A percentile compares a stretch with the other conserved stretches of the same genome.
Evolutionary conservation across 1,284 basidiomycete species (phyloP).

Genomic region (Chondrostereum purpureum): DNA sequence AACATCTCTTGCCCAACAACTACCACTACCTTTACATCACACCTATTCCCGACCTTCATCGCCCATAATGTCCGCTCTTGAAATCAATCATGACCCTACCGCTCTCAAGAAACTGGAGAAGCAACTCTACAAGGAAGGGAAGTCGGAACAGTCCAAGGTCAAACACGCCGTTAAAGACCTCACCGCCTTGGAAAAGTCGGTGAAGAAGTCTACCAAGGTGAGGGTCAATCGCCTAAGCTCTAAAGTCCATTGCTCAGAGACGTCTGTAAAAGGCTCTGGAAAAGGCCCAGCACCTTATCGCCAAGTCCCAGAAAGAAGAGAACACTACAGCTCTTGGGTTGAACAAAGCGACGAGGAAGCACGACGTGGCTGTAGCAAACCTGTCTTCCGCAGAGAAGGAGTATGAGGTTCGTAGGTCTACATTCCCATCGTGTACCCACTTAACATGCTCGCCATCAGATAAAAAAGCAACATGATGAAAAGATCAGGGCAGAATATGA

Average conservation of each 20-base stretch:
- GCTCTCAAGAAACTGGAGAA: slow-evolving; percentile 7
- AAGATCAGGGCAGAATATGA: background rate
- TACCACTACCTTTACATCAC: too few relatives aligned
- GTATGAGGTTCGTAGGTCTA: background rate
- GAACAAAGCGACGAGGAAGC: background rate
- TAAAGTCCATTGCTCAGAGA: too few relatives aligned
- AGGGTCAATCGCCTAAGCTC: too few relatives aligned
- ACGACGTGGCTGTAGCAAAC: slow-evolving; percentile 1
- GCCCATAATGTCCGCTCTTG: background rate
- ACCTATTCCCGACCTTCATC: background rate
- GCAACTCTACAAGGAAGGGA: background rate
- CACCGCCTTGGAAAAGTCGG: slow-evolving; percentile 1
- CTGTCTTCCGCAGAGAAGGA: background rate
- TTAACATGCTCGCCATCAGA: too few relatives aligned
- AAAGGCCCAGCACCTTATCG: background rate
- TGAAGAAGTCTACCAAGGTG: slow-evolving; percentile 4
- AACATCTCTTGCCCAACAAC: too few relatives aligned
- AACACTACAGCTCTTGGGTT: background rate
- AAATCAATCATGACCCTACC: background rate
- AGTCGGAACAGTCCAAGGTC: background rate
- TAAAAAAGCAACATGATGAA: background rate
- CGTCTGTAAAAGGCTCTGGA: background rate
- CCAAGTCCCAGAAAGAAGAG: slow-evolving; percentile 1
- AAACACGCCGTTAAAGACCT: slow-evolving; percentile 5
- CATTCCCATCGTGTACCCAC: too few relatives aligned